A percentile compares a stretch with the other conserved stretches of the same genome.
These are phyloP conservation scores for Casaregolazyma suthepensis DNA, from an alignment of 1,139 yeast species.

Conservation along the genomic window DNA sequence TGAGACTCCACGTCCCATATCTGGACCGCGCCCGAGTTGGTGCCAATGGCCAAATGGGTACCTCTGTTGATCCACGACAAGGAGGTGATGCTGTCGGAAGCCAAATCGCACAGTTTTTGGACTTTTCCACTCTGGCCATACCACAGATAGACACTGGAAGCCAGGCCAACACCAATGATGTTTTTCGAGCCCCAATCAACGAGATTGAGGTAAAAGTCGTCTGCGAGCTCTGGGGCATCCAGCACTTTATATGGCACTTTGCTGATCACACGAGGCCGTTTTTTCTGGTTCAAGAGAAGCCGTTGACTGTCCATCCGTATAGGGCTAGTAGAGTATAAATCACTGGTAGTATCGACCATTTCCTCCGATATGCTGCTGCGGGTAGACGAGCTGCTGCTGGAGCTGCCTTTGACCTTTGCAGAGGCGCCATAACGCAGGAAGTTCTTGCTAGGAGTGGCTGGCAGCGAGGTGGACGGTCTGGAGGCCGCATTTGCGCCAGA, in stretches of 20 bases:
- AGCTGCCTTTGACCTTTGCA: background rate
- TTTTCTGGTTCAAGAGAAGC: constrained; percentile 72
- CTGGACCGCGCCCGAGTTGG: constrained; percentile 79
- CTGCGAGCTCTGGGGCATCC: constrained; percentile 94
- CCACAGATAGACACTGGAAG: constrained; percentile 85
- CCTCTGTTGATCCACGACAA: constrained; percentile 82
- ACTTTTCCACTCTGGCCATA: constrained; percentile 85
- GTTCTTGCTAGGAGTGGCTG: constrained; percentile 36
- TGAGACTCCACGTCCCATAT: constrained; percentile 92
- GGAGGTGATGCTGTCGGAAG: constrained; percentile 67
- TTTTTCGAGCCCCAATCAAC: constrained; percentile 97
- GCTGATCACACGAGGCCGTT: constrained; percentile 67
- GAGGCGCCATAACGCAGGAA: constrained; percentile 30
- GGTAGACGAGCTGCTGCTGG: constrained; percentile 2
- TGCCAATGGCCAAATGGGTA: constrained; percentile 89
- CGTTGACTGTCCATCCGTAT: constrained; percentile 85
- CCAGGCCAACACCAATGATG: constrained; percentile 83
- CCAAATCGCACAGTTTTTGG: constrained; percentile 55
- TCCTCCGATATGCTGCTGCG: constrained; percentile 12
- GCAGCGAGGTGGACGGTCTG: constrained; percentile 29
- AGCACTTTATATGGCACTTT: constrained; percentile 88
- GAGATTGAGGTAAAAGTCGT: constrained; percentile 85
- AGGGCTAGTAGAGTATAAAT: constrained; percentile 70
- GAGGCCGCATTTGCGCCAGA: constrained; percentile 25
- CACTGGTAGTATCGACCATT: constrained; percentile 18